A percentile compares a stretch with the other conserved stretches of the same genome.
phyloP scores from a whole-genome alignment of 2,329 filamentous ascomycete species.

The Amauroascus niger region DNA sequence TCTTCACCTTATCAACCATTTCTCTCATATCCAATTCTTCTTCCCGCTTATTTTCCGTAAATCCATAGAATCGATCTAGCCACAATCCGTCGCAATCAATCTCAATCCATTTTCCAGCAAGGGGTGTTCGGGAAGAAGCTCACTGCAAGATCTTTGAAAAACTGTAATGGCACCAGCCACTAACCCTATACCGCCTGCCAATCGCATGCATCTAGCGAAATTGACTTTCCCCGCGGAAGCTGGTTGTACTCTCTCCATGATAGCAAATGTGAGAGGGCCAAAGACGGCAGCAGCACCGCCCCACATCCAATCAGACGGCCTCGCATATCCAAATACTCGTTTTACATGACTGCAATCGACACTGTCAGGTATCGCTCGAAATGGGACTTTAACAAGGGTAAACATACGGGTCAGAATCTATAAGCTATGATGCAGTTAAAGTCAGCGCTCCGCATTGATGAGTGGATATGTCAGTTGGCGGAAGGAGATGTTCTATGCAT shows the following conservation, averaged over 20 bases:
- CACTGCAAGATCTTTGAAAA: slow-evolving; percentile 77
- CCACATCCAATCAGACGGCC: slow-evolving; percentile 69
- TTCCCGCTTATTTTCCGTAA: slow-evolving; percentile 84
- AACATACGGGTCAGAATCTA: slow-evolving; percentile 95
- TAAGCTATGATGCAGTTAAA: slow-evolving; percentile 56
- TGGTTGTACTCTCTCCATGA: slow-evolving; percentile 76
- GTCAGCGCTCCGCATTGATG: slow-evolving; percentile 11
- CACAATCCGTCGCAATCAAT: slow-evolving; percentile 11
- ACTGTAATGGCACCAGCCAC: slow-evolving; percentile 73
- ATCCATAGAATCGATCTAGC: slow-evolving; percentile 88
- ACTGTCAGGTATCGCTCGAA: neutral
- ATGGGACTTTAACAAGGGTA: neutral
- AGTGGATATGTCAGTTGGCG: neutral
- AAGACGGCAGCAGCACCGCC: slow-evolving; percentile 60
- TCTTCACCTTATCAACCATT: slow-evolving; percentile 95
- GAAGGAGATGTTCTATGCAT: slow-evolving; percentile 33
- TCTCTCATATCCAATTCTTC: slow-evolving; percentile 94
- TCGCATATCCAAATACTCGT: slow-evolving; percentile 79
- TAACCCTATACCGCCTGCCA: slow-evolving; percentile 62
- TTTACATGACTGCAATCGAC: slow-evolving; percentile 64
- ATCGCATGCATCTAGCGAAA: slow-evolving; percentile 72
- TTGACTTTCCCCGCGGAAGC: slow-evolving; percentile 74
- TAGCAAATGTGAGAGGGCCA: slow-evolving; percentile 62
- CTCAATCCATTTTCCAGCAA: slow-evolving; percentile 9
- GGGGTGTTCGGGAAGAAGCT: slow-evolving; percentile 32